A percentile compares a stretch with the other conserved stretches of the same genome.
These are phyloP conservation scores for Calonectria pteridis DNA, from an alignment of 2,329 filamentous ascomycete genomes.

Conservation along the genomic window DNA sequence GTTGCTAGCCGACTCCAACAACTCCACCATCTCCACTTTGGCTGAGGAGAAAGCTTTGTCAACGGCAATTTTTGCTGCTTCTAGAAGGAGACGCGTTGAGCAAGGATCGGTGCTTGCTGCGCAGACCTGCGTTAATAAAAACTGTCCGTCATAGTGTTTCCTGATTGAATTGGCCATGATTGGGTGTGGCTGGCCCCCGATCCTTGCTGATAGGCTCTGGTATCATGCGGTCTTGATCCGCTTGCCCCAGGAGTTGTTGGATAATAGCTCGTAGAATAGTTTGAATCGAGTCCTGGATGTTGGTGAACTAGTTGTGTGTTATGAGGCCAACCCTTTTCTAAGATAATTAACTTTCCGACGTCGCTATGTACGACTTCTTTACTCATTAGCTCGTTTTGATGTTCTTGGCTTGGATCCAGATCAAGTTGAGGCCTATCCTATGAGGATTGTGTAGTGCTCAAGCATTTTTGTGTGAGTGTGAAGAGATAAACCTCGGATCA, in stretches of 20 bases:
- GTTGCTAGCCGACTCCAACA: not conserved
- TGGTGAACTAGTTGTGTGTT: not conserved
- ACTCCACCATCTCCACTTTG: not conserved
- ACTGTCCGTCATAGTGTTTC: not conserved
- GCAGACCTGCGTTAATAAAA: not conserved
- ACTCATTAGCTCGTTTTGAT: not conserved
- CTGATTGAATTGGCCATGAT: not conserved
- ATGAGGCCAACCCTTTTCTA: not conserved
- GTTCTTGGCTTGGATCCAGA: not conserved
- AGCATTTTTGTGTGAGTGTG: not conserved
- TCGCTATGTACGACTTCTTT: not conserved
- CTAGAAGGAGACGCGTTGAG: not conserved
- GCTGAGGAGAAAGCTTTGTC: not conserved
- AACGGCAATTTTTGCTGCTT: not conserved
- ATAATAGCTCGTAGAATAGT: not conserved
- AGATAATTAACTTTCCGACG: not conserved
- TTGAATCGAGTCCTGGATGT: not conserved
- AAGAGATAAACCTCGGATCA: not conserved
- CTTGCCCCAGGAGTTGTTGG: not conserved
- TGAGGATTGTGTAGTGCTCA: not conserved
- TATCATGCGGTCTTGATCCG: not conserved
- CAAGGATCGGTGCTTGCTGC: not conserved
- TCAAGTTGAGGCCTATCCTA: not conserved
- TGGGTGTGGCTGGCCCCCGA: not conserved
- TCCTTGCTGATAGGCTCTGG: not conserved